These are phyloP conservation scores for Conticribra weissflogii DNA, from an alignment of 108 stramenopile genomes.

Conservation along the genomic window DNA sequence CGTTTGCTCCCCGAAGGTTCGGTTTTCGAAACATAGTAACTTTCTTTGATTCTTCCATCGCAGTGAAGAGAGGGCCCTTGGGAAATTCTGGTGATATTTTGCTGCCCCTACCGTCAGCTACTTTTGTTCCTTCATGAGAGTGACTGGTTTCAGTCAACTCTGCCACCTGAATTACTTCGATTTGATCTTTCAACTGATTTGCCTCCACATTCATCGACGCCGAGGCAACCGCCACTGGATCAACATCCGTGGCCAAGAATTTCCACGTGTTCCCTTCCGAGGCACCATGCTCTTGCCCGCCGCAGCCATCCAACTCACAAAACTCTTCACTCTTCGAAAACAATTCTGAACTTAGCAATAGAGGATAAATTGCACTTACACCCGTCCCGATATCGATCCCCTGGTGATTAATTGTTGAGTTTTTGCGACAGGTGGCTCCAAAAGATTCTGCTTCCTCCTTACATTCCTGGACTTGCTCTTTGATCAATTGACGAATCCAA, in stretches of 20 bases:
- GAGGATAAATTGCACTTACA: constrained; percentile 85
- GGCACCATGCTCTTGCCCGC: no score
- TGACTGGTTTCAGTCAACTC: constrained; percentile 31
- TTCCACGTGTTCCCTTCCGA: no score
- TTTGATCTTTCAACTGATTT: constrained; percentile 66
- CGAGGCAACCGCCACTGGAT: constrained; percentile 72
- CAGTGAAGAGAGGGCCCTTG: constrained; percentile 33
- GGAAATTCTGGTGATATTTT: neutral
- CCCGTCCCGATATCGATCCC: constrained; percentile 94
- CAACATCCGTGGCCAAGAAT: constrained; percentile 87
- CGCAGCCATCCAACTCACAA: neutral
- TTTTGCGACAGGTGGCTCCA: neutral
- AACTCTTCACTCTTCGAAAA: constrained; percentile 15
- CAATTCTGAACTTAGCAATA: constrained; percentile 54
- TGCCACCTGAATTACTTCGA: constrained; percentile 55
- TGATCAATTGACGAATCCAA: constrained; percentile 81
- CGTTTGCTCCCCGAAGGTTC: neutral
- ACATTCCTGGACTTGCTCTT: neutral
- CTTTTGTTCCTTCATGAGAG: neutral
- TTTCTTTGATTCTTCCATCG: constrained; percentile 26
- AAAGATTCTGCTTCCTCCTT: neutral
- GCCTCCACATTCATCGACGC: constrained; percentile 71
- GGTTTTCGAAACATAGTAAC: constrained; percentile 5
- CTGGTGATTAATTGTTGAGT: constrained; percentile 1
- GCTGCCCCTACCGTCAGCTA: neutral